Evolutionary conservation across 768 basidiomycete species (phyloP), one percentile per base, ranked within the genome.

Genomic region (Lactarius indigo): DNA sequence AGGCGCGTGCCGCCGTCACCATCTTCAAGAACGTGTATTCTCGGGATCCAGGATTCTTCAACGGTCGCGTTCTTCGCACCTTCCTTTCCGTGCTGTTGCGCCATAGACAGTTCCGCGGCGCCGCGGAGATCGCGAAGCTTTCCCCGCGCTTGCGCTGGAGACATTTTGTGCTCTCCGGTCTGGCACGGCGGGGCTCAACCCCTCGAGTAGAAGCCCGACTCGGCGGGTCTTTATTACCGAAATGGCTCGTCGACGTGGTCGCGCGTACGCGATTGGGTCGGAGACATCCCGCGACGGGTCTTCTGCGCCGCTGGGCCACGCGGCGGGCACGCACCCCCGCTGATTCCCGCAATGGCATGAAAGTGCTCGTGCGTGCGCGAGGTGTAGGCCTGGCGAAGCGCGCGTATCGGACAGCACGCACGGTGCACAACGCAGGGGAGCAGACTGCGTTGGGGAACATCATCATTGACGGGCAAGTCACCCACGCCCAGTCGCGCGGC

Each of bases 401-500:
- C 18, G 28, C 65, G 1, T 65, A 64, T 50, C 42, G 61, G 3
- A 58, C 8, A 6, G 15, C 66, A 81, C 23, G 77, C 80, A 64
- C 20, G 64, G 5, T 71, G 69, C 64, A 74, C 73, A 68, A 70
- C 31, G 41, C 8, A 15, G 54, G 55, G 30, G 57, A 50, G 17
- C 73, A 76, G 50, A 85, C 86, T 0, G 69, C 74, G 26, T 72
- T 88, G 13, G 86, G 86, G 3, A 91, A 90, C 70, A 79, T 80
- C 35, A 79, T 89, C 35, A 73, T 90, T 3, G 79, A 86, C 63
- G 83, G 81, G 1, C 72, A 78, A 8, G 68, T 83, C 37, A 67
- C 72, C 20, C 70, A 64, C 23, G 73, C 66, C 37, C 72, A 75
- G 39, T 69, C 71, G 41, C 76, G 79, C 20, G 81, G 84, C 64